phyloP scores from a whole-genome alignment of 257 asterid species.

The Cordia subcordata region DNA sequence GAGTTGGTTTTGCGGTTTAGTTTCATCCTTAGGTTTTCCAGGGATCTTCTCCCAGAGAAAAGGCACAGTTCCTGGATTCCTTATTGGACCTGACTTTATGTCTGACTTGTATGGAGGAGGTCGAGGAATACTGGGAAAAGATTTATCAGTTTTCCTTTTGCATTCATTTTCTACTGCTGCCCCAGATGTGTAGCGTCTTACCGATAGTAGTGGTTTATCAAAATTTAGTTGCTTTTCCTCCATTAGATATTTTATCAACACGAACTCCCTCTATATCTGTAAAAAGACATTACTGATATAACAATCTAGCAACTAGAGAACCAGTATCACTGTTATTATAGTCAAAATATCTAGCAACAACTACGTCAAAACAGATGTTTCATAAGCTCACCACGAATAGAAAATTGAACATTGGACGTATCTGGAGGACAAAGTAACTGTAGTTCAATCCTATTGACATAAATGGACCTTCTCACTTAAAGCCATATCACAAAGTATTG shows the following conservation, averaged over 20 bases:
- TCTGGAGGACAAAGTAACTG: too few species aligned
- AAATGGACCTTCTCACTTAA: too few species aligned
- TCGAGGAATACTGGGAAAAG: conserved; percentile 22
- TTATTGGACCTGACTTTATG: conserved; percentile 71
- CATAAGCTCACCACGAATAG: too few species aligned
- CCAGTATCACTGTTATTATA: neutral
- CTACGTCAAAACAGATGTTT: too few species aligned
- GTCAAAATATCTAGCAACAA: neutral
- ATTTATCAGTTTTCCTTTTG: conserved; percentile 14
- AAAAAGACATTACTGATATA: conserved; percentile 4
- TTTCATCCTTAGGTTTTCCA: conserved; percentile 58
- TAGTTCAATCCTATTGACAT: too few species aligned
- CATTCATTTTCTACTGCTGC: conserved; percentile 24
- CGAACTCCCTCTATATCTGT: conserved; percentile 28
- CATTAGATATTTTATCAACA: conserved; percentile 41
- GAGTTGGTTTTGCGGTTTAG: conserved; percentile 11
- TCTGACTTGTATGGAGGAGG: conserved; percentile 56
- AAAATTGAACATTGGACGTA: too few species aligned
- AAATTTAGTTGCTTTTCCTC: conserved; percentile 63
- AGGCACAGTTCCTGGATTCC: conserved; percentile 63
- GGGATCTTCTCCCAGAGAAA: conserved; percentile 74
- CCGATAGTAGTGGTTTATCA: conserved; percentile 61
- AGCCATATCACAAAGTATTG: too few species aligned
- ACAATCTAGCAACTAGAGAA: neutral
- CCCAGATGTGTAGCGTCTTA: conserved; percentile 37